Conservation (phyloP, 2,329 filamentous ascomycete genomes). For the Cladosporium phlei region DNA sequence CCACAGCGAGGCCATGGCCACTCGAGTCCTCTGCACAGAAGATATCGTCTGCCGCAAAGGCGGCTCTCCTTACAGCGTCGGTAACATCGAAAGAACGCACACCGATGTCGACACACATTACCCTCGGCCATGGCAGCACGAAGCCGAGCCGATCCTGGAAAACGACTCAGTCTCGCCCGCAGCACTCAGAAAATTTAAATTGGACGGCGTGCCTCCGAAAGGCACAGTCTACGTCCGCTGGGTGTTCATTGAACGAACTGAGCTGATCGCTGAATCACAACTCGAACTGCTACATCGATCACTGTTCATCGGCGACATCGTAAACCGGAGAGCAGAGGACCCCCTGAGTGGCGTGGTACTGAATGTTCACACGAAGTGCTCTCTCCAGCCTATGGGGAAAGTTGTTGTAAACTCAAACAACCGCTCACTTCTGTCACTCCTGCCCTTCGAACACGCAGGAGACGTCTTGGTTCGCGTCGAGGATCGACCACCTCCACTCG, state of each 20-base stretch:
- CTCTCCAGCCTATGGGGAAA: constrained; percentile 32
- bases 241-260: constrained; percentile 39
- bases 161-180: constrained; percentile 32
- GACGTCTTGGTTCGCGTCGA: constrained; percentile 1
- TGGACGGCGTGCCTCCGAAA: constrained; percentile 45
- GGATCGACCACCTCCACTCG: constrained; percentile 17
- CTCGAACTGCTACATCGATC: constrained; percentile 51
- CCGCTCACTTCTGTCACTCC: constrained; percentile 3
- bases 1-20: background rate
- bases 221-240: constrained; percentile 49
- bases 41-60: constrained; percentile 25
- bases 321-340: constrained; percentile 46
- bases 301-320: constrained; percentile 51
- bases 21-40: constrained; percentile 19
- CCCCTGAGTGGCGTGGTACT: constrained; percentile 53
- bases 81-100: constrained; percentile 42
- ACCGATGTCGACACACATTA: constrained; percentile 43
- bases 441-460: constrained; percentile 3
- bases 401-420: constrained; percentile 10
- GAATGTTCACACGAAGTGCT: constrained; percentile 44
- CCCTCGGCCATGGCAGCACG: constrained; percentile 36
- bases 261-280: constrained; percentile 39
- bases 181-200: constrained; percentile 38
- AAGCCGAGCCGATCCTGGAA: constrained; percentile 27
- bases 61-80: constrained; percentile 28